A percentile compares a stretch with the other conserved stretches of the same genome.
phyloP scores from a whole-genome alignment of 169 alveolate genomes.

The Cryptosporidium parvum region DNA sequence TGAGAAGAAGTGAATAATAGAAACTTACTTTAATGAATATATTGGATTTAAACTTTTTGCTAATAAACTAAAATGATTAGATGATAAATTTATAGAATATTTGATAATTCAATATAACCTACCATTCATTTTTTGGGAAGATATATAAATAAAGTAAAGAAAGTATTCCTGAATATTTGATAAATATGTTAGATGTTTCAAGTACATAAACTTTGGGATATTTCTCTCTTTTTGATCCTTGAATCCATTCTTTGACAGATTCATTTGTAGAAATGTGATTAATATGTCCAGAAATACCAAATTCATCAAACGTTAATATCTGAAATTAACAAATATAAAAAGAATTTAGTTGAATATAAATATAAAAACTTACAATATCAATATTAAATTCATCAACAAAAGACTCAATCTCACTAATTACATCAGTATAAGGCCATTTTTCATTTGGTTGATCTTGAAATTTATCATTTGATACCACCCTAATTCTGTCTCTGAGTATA shows the following conservation, averaged over 20 bases:
- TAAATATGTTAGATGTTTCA: slow-evolving; percentile 16
- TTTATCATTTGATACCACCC: slow-evolving; percentile 11
- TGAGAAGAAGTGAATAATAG: neutral
- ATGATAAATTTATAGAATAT: no score
- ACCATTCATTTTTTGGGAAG: slow-evolving; percentile 3
- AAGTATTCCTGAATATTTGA: slow-evolving; percentile 47
- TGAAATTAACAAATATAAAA: neutral
- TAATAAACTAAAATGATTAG: neutral
- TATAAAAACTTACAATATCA: slow-evolving; percentile 40
- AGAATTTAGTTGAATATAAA: neutral
- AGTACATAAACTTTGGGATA: slow-evolving; percentile 31
- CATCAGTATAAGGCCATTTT: slow-evolving; percentile 19
- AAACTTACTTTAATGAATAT: slow-evolving; percentile 39
- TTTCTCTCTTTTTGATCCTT: slow-evolving; percentile 3
- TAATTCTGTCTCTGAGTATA: slow-evolving; percentile 8
- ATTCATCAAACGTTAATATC: slow-evolving; percentile 64
- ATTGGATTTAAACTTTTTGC: slow-evolving; percentile 29
- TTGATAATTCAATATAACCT: neutral
- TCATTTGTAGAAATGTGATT: slow-evolving; percentile 61
- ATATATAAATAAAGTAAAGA: slow-evolving; percentile 26
- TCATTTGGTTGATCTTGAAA: slow-evolving; percentile 56
- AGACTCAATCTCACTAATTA: slow-evolving; percentile 42
- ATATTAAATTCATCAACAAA: slow-evolving; percentile 23
- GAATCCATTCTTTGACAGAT: slow-evolving; percentile 26
- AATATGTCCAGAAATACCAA: slow-evolving; percentile 53